A percentile compares a stretch with the other conserved stretches of the same genome.
These are phyloP conservation scores for Pichia paraexigua DNA, from an alignment of 805 yeast genomes.

Conservation along the genomic window DNA sequence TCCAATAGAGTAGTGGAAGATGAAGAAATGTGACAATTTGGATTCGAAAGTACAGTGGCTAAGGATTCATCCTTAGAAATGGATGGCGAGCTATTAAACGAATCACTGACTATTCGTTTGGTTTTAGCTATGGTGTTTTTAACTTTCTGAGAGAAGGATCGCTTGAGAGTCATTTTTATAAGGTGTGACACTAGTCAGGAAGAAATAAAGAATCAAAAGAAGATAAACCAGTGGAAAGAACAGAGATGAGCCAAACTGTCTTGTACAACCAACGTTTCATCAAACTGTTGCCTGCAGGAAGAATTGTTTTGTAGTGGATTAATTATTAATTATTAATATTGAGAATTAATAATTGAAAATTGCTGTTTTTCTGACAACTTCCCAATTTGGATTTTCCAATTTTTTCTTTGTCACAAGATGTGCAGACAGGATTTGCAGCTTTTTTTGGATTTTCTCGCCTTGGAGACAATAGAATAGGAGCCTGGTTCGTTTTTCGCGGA, in stretches of 20 bases:
- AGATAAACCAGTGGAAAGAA: not conserved
- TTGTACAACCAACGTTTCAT: not conserved
- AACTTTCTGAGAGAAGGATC: conserved; percentile 13
- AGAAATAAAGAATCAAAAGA: no score
- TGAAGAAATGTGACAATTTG: not conserved
- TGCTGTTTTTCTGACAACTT: not conserved
- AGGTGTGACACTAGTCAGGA: not conserved
- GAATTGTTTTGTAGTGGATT: not conserved
- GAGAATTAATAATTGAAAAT: not conserved
- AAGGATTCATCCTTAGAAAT: not conserved
- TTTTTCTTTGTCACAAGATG: no score
- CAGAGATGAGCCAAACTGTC: not conserved
- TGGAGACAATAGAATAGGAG: not conserved
- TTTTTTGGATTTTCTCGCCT: not conserved
- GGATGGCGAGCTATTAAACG: not conserved
- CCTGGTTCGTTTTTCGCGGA: no score
- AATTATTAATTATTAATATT: no score
- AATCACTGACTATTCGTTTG: conserved; percentile 9
- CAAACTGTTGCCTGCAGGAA: not conserved
- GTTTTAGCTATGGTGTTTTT: conserved; percentile 12
- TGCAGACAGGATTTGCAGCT: not conserved
- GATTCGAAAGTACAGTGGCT: not conserved
- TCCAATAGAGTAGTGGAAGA: not conserved
- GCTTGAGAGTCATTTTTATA: conserved; percentile 12
- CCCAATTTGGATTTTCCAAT: not conserved